A percentile compares a stretch with the other conserved stretches of the same genome.
These are phyloP conservation scores for Naganishia onofrii DNA, from an alignment of 768 basidiomycete species.

Conservation along the genomic window DNA sequence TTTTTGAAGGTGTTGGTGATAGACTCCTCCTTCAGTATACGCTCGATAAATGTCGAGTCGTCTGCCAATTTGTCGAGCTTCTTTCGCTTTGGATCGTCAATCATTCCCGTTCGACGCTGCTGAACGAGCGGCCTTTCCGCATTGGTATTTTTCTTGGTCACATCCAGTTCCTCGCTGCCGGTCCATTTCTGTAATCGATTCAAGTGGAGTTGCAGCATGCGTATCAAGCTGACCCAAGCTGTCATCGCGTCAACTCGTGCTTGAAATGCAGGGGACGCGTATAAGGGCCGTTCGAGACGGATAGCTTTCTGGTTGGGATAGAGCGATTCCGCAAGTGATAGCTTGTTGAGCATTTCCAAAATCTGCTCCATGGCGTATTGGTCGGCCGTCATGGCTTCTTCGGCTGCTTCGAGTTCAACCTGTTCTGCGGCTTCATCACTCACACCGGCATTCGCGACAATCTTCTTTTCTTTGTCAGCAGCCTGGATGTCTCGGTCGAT, in stretches of 20 bases:
- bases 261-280: conserved; percentile 66
- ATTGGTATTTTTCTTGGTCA: conserved; percentile 72
- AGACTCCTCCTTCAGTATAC: conserved; percentile 91
- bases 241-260: conserved; percentile 83
- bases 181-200: conserved; percentile 85
- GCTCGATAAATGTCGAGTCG: conserved; percentile 84
- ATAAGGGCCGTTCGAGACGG: conserved; percentile 71
- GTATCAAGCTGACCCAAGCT: conserved; percentile 85
- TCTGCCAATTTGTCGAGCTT: conserved; percentile 54
- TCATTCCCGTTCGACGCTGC: conserved; percentile 35
- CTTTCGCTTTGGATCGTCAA: conserved; percentile 22
- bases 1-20: conserved; percentile 92
- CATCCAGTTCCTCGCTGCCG: conserved; percentile 83
- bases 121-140: conserved; percentile 56
- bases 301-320: conserved; percentile 82
- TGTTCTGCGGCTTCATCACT: conserved; percentile 31
- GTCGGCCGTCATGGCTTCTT: conserved; percentile 35
- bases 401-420: conserved; percentile 65
- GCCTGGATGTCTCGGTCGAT: conserved; percentile 33
- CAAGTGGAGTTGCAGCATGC: conserved; percentile 78
- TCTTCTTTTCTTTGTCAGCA: conserved; percentile 36
- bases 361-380: conserved; percentile 48
- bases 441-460: conserved; percentile 23
- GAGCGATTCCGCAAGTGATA: conserved; percentile 78
- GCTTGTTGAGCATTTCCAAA: conserved; percentile 62